A percentile compares a stretch with the other conserved stretches of the same genome.
Conservation (phyloP, 495 filamentous ascomycete genomes). For the Penicillium diatomitis region DNA sequence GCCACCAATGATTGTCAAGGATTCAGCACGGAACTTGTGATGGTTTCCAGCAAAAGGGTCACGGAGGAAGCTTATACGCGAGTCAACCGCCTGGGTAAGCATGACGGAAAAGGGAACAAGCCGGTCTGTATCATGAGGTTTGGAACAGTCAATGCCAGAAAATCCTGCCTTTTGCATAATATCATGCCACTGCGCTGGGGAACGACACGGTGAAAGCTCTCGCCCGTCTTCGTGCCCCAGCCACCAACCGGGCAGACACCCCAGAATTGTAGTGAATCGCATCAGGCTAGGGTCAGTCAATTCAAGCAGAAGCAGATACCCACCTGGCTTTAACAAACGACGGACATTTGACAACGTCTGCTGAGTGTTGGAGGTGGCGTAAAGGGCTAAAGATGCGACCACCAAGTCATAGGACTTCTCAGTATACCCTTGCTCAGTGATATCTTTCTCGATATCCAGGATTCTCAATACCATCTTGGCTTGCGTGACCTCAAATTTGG, state of each 20-base stretch:
- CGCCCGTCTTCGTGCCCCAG: constrained; percentile 37
- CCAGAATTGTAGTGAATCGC: constrained; percentile 24
- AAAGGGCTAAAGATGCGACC: constrained; percentile 15
- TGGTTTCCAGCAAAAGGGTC: constrained; percentile 12
- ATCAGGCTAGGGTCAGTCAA: constrained; percentile 26
- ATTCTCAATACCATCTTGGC: constrained; percentile 35
- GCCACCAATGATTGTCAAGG: constrained; percentile 21
- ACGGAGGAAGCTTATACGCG: constrained; percentile 21
- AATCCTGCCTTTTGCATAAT: constrained; percentile 35
- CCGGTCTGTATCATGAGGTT: constrained; percentile 8
- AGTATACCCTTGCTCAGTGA: constrained; percentile 34
- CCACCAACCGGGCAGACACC: constrained; percentile 45
- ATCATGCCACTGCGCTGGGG: constrained; percentile 25
- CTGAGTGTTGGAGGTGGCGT: constrained; percentile 18
- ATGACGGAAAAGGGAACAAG: constrained; percentile 33
- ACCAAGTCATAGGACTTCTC: constrained; percentile 42
- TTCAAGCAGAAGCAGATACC: constrained; percentile 41
- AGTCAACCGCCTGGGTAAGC: constrained; percentile 36
- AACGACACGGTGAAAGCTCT: constrained; percentile 24
- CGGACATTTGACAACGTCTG: constrained; percentile 16
- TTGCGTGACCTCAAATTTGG: constrained; percentile 9
- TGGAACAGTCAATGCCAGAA: constrained; percentile 34
- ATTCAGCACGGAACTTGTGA: constrained; percentile 3
- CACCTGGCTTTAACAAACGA: constrained; percentile 44
- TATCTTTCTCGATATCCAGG: constrained; percentile 33